phyloP scores from a whole-genome alignment of 768 basidiomycete species.

The Gloeostereum incarnatum region DNA sequence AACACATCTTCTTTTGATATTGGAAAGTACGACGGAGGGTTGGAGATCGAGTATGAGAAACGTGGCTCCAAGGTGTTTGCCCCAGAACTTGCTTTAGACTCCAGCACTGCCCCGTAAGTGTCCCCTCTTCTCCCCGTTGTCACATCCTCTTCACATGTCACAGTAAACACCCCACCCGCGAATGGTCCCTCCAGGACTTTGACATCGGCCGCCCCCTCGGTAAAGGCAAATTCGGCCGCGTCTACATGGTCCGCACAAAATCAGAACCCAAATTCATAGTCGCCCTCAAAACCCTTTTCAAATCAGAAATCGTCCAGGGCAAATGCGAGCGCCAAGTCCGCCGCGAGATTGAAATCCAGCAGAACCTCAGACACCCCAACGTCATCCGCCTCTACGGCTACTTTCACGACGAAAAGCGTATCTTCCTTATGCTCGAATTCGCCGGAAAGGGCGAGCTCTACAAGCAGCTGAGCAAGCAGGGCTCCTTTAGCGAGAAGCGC shows the following conservation, averaged over 20 bases:
- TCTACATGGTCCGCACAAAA: constrained; percentile 97
- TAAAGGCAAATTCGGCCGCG: constrained; percentile 98
- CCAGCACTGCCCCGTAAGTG: constrained; percentile 58
- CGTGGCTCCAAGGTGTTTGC: constrained; percentile 74
- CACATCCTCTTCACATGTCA: background rate
- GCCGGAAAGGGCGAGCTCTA: constrained; percentile 96
- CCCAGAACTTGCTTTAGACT: constrained; percentile 76
- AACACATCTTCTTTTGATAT: constrained; percentile 47
- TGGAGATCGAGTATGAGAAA: constrained; percentile 84
- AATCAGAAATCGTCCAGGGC: constrained; percentile 87
- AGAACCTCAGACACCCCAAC: constrained; percentile 92
- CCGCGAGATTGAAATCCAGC: constrained; percentile 97
- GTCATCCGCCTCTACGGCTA: constrained; percentile 92
- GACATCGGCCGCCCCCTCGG: constrained; percentile 94
- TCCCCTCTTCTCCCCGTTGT: background rate
- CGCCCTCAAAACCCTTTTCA: constrained; percentile 95
- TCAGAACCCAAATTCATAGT: constrained; percentile 83
- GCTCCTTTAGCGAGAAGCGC: constrained; percentile 82
- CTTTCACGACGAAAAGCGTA: constrained; percentile 96
- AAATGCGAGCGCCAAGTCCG: constrained; percentile 96
- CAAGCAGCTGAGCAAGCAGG: constrained; percentile 84
- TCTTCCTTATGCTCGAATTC: constrained; percentile 97
- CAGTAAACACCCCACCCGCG: constrained; percentile 66
- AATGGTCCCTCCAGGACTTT: constrained; percentile 80
- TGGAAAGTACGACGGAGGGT: constrained; percentile 91